Conservation (phyloP, 2,329 filamentous ascomycete species). For the Coniella lustricola region DNA sequence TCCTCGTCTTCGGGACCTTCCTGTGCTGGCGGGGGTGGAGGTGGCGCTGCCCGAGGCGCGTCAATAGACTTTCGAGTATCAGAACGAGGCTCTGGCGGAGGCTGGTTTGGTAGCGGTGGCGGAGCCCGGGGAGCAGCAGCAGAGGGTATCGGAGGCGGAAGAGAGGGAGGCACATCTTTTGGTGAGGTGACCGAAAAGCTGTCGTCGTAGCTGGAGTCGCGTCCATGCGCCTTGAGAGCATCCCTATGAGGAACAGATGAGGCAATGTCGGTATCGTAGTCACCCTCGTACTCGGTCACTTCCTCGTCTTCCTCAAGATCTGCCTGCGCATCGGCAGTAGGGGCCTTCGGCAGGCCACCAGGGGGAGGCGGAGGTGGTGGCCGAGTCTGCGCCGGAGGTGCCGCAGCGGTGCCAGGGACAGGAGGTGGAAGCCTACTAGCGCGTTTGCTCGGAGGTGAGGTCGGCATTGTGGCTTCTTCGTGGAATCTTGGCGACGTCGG, state of each 20-base stretch:
- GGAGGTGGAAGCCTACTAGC: constrained; percentile 52
- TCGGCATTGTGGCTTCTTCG: constrained; percentile 30
- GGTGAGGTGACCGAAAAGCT: constrained; percentile 55
- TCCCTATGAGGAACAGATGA: constrained; percentile 93
- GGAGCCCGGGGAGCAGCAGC: constrained; percentile 48
- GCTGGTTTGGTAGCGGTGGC: constrained; percentile 53
- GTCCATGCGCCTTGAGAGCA: constrained; percentile 73
- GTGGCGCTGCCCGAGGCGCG: constrained; percentile 61
- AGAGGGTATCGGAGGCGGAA: constrained; percentile 51
- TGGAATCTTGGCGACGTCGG: constrained; percentile 29
- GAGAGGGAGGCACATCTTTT: constrained; percentile 35
- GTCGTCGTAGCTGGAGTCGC: constrained; percentile 71
- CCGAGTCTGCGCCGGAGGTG: constrained; percentile 45
- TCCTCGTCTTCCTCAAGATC: constrained; percentile 71
- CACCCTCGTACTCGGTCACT: constrained; percentile 89
- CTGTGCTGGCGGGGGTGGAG: constrained; percentile 49
- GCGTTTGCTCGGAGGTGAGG: constrained; percentile 42
- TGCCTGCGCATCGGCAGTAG: constrained; percentile 48
- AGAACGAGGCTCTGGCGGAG: constrained; percentile 36
- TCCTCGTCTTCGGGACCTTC: constrained; percentile 48
- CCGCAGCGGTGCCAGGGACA: constrained; percentile 49
- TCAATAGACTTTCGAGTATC: constrained; percentile 60
- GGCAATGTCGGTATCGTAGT: constrained; percentile 96
- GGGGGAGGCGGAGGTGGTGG: constrained; percentile 63
- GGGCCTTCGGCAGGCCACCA: constrained; percentile 46